Evolutionary conservation across 768 basidiomycete species (phyloP), one percentile per base, ranked within the genome.

Genomic region (Lactarius hengduanensis): DNA sequence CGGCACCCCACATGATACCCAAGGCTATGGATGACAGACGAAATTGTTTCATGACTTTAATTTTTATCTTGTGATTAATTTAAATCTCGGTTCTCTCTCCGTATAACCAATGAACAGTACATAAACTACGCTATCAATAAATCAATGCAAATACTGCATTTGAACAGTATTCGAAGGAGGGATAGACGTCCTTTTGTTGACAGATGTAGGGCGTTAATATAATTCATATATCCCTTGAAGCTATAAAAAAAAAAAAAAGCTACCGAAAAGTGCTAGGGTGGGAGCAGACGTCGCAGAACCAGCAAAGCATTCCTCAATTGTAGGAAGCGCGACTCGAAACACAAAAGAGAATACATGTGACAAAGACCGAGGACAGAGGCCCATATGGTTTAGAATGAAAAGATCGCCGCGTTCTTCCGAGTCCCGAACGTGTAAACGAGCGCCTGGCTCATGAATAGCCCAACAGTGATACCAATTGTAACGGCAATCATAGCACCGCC

Each of bases 401-500:
- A 92, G 38, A 91, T 83, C 4, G 89, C 90, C 11, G 89, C 87
- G 63, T 86, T 88, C 77, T 93, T 92, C 65, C 89, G 82, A 11
- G 83, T 80, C 8, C 90, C 92, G 70, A 94, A 93, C 64, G 87
- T 88, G 73, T 93, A 93, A 20, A 94, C 90, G 59, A 94, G 76
- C 16, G 90, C 87, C 73, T 91, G 89, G 71, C 89, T 91, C 82
- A 89, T 91, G 77, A 93, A 94, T 50, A 94, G 74, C 20, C 92
- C 91, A 34, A 93, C 91, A 0, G 91, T 93, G 70, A 94, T 92
- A 34, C 92, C 92, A 64, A 94, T 92, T 0, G 90, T 90, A 40
- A 94, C 92, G n/a, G 88, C 86, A 67, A 91, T 90, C 88, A 92
- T 92, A 16, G 91, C 88, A 38, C 89, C 88, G 66, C 92, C 89